Conservation (phyloP, 495 filamentous ascomycete genomes). For the Filosporella fistucella region DNA sequence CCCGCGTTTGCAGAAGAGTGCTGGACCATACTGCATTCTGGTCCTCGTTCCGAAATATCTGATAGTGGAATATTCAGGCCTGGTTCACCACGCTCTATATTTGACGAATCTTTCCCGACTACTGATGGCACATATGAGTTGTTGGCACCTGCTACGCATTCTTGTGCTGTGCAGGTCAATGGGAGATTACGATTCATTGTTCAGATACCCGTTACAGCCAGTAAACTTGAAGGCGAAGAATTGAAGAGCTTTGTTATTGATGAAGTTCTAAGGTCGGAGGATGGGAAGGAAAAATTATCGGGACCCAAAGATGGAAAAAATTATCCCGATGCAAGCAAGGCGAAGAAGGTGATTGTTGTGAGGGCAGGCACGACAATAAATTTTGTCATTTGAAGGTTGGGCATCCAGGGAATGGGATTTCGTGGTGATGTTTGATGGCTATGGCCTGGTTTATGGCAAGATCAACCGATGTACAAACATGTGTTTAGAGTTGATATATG, state of each 20-base stretch:
- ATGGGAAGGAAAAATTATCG: conserved; percentile 26
- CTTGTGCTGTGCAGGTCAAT: conserved; percentile 69
- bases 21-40: conserved; percentile 64
- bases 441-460: no score
- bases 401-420: no score
- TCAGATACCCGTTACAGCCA: conserved; percentile 41
- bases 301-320: conserved; percentile 9
- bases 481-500: no score
- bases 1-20: conserved; percentile 77
- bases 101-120: conserved; percentile 48
- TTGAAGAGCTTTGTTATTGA: conserved; percentile 43
- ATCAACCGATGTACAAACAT: no score
- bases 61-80: neutral
- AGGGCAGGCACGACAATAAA: conserved; percentile 50
- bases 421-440: no score
- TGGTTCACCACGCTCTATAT: conserved; percentile 33
- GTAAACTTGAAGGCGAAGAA: conserved; percentile 33
- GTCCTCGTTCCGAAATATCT: conserved; percentile 24
- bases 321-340: conserved; percentile 27
- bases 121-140: conserved; percentile 41
- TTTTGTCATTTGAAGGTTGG: conserved; percentile 40
- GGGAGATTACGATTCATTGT: conserved; percentile 65
- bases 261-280: conserved; percentile 24
- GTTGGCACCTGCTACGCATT: conserved; percentile 29
- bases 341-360: conserved; percentile 47